These are phyloP conservation scores for Tolypocladium inflatum DNA, from an alignment of 2,329 filamentous ascomycete species.

Conservation along the genomic window DNA sequence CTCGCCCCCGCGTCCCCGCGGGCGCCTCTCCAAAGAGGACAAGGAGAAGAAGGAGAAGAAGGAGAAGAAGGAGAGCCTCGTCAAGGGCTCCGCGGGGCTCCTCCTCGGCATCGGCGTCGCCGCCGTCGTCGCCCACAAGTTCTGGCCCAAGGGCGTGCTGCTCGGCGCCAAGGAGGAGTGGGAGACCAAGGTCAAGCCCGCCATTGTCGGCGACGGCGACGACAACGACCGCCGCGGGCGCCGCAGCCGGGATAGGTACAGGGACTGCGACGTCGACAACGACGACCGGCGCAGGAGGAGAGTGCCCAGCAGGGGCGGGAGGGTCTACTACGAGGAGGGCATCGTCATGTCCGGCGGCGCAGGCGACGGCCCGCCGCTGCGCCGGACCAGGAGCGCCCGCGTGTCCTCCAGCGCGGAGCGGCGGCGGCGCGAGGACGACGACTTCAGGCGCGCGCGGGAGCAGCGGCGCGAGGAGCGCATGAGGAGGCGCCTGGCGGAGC, in stretches of 20 bases:
- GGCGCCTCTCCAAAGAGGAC: conserved; percentile 6
- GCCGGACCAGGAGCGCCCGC: conserved; percentile 5
- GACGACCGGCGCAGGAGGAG: neutral
- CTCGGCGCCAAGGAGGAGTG: conserved; percentile 20
- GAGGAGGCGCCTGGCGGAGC: conserved; percentile 4
- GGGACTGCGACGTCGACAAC: conserved; percentile 1
- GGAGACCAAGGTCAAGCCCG: conserved; percentile 8
- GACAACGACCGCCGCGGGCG: neutral
- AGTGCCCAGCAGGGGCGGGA: neutral
- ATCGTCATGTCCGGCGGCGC: neutral
- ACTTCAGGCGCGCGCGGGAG: neutral
- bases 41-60: conserved; percentile 10
- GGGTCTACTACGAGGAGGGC: neutral
- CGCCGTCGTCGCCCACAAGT: conserved; percentile 21
- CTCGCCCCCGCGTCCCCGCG: conserved; percentile 9
- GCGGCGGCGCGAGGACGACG: conserved; percentile 5
- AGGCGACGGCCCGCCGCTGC: neutral
- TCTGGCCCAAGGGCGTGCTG: conserved; percentile 22
- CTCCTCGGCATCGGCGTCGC: conserved; percentile 25
- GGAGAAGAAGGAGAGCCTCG: conserved; percentile 12
- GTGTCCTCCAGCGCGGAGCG: conserved; percentile 6
- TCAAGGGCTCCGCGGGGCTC: conserved; percentile 21
- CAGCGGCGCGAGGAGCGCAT: conserved; percentile 5
- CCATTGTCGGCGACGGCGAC: neutral
- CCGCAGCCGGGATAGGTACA: neutral